Conservation (phyloP, 805 yeast species). For the Yamadazyma paraphyllophila region DNA sequence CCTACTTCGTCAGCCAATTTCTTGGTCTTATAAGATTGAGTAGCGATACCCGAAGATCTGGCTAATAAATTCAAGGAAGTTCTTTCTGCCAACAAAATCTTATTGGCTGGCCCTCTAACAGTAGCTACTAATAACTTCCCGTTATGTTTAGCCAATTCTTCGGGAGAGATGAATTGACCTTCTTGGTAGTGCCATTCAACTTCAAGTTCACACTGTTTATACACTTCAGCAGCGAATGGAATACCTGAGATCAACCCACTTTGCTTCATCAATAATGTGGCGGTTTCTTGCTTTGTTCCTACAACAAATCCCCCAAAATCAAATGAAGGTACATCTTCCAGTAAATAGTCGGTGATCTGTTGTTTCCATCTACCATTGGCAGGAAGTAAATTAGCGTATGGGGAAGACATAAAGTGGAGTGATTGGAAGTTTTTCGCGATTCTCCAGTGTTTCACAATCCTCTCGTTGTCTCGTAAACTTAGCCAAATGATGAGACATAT, state of each 20-base stretch:
- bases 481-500: too few species aligned
- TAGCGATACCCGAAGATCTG: constrained; percentile 85
- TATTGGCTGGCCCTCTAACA: constrained; percentile 77
- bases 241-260: constrained; percentile 79
- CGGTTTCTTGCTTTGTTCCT: constrained; percentile 69
- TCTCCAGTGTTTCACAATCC: background rate
- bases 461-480: too few species aligned
- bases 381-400: constrained; percentile 57
- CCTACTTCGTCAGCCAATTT: constrained; percentile 64
- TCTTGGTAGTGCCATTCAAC: constrained; percentile 76
- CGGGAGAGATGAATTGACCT: constrained; percentile 48
- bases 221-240: constrained; percentile 87
- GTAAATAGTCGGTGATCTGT: constrained; percentile 69
- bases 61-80: constrained; percentile 80
- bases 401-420: constrained; percentile 8
- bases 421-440: constrained; percentile 1
- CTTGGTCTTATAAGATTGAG: constrained; percentile 60
- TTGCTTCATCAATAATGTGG: constrained; percentile 78
- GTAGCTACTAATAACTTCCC: constrained; percentile 71
- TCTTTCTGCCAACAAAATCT: constrained; percentile 80
- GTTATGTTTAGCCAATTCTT: constrained; percentile 43
- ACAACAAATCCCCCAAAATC: constrained; percentile 95
- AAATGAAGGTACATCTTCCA: constrained; percentile 90
- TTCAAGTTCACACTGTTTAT: constrained; percentile 64
- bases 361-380: constrained; percentile 77